Evolutionary conservation across 345 rosid species (phyloP).

Genomic region (Microcos paniculata): DNA sequence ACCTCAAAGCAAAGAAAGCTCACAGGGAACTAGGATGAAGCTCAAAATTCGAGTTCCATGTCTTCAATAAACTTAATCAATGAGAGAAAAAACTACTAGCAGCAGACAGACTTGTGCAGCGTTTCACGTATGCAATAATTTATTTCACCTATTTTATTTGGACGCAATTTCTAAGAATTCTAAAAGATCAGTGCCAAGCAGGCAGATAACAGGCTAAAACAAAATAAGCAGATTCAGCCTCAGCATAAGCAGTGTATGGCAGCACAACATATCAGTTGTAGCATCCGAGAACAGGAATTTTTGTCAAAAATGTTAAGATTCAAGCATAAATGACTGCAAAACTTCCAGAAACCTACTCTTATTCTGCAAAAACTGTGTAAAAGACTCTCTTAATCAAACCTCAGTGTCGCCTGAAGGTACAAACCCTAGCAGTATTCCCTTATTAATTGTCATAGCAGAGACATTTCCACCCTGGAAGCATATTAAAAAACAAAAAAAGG

Average conservation of each 20-base stretch:
- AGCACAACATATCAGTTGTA: background rate
- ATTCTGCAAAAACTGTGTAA: background rate
- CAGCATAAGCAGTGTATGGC: background rate
- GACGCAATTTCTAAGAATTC: background rate
- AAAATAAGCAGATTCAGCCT: conserved; percentile 1
- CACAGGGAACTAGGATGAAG: background rate
- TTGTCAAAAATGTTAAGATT: background rate
- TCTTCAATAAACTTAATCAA: background rate
- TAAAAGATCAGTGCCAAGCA: background rate
- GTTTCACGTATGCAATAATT: background rate
- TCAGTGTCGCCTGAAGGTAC: conserved; percentile 61
- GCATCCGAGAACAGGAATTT: background rate
- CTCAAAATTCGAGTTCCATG: background rate
- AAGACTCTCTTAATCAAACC: conserved; percentile 34
- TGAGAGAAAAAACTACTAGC: background rate
- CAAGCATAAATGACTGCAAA: background rate
- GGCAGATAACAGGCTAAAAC: background rate
- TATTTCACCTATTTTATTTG: background rate
- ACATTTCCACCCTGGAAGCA: conserved; percentile 78
- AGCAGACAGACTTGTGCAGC: background rate
- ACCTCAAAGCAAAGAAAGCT: conserved; percentile 1
- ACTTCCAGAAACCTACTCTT: background rate
- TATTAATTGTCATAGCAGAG: conserved; percentile 87
- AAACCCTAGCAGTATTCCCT: conserved; percentile 85
- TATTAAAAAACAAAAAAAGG: conserved; percentile 6